These are phyloP conservation scores for Pythium pyrilobum DNA, from an alignment of 352 stramenopile genomes.

Conservation along the genomic window DNA sequence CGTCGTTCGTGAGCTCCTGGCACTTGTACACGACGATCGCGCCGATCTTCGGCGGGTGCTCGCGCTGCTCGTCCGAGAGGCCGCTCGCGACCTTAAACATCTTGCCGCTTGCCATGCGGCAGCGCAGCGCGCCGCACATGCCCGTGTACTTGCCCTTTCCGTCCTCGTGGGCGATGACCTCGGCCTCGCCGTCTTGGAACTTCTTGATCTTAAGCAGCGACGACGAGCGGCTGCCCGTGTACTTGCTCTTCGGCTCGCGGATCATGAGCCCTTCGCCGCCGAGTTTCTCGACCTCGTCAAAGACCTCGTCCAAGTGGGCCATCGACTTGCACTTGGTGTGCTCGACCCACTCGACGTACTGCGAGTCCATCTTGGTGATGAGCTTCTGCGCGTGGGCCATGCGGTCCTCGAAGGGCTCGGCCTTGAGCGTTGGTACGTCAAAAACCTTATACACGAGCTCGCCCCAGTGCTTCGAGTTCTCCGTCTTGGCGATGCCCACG, in stretches of 20 bases:
- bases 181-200: constrained; percentile 65
- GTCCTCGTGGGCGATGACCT: constrained; percentile 56
- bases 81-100: constrained; percentile 71
- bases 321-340: constrained; percentile 52
- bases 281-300: constrained; percentile 43
- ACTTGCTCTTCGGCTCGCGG: constrained; percentile 46
- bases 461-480: constrained; percentile 45
- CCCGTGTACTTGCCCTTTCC: constrained; percentile 66
- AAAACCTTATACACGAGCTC: constrained; percentile 70
- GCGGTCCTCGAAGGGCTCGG: constrained; percentile 53
- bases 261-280: constrained; percentile 74
- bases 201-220: constrained; percentile 78
- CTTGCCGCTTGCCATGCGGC: constrained; percentile 57
- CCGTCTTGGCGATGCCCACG: constrained; percentile 57
- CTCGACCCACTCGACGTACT: constrained; percentile 55
- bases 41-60: constrained; percentile 37
- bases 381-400: constrained; percentile 31
- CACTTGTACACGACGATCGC: constrained; percentile 80
- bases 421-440: constrained; percentile 41
- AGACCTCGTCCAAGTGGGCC: constrained; percentile 41
- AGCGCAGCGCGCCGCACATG: constrained; percentile 50
- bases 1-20: constrained; percentile 65
- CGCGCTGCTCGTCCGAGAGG: constrained; percentile 50
- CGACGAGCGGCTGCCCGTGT: constrained; percentile 37
- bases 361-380: constrained; percentile 22